Percentiles rank a stretch among this genome's conserved stretches.
phyloP scores from a whole-genome alignment of 2,329 filamentous ascomycete genomes.

The Phialophora verrucosa region DNA sequence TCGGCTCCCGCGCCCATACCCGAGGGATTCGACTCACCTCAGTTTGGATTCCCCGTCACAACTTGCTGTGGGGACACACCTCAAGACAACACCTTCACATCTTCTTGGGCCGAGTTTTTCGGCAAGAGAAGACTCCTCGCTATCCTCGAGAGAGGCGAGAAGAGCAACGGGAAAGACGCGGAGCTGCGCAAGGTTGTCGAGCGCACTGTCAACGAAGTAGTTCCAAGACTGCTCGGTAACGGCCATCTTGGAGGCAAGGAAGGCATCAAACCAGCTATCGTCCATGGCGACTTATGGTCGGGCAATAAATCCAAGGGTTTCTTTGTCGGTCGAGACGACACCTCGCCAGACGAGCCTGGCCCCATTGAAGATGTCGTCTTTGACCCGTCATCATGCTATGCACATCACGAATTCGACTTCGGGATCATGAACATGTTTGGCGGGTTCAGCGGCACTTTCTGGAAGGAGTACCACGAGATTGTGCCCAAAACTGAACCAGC shows the following conservation, averaged over 20 bases:
- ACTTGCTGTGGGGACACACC: conserved; percentile 87
- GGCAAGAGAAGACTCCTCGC: conserved; percentile 73
- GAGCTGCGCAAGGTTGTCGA: conserved; percentile 70
- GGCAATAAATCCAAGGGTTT: conserved; percentile 76
- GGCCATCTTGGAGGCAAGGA: conserved; percentile 63
- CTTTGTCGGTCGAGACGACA: conserved; percentile 56
- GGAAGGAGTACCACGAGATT: conserved; percentile 75
- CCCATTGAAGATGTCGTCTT: conserved; percentile 76
- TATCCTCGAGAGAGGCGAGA: conserved; percentile 65
- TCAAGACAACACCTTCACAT: conserved; percentile 76
- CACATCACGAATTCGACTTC: conserved; percentile 86
- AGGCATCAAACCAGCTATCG: conserved; percentile 73
- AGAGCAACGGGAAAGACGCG: conserved; percentile 67
- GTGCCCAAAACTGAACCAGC: conserved; percentile 80
- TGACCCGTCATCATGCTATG: conserved; percentile 81
- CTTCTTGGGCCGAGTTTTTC: conserved; percentile 85
- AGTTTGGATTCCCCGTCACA: conserved; percentile 82
- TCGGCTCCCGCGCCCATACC: conserved; percentile 73
- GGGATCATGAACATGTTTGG: conserved; percentile 98
- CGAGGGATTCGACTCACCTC: conserved; percentile 61
- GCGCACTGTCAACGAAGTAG: conserved; percentile 65
- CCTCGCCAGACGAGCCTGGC: conserved; percentile 45
- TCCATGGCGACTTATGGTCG: conserved; percentile 94
- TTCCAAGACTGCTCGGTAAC: conserved; percentile 76
- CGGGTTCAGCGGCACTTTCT: conserved; percentile 74